A percentile compares a stretch with the other conserved stretches of the same genome.
phyloP scores from a whole-genome alignment of 805 yeast species.

The Candida succiphila region DNA sequence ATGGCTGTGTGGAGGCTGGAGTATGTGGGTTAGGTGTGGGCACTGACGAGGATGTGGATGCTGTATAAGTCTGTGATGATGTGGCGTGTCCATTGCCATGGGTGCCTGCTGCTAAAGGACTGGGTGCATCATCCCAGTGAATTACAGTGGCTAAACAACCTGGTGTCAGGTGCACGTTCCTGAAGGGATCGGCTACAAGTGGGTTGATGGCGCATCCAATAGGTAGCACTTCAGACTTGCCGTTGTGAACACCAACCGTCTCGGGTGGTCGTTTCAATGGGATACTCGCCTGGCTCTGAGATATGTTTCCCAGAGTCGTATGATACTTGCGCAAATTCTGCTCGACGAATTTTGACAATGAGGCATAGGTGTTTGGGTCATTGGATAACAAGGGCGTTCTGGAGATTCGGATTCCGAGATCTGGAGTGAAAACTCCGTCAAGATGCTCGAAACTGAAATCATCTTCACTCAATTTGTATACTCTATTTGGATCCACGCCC shows the following conservation, averaged over 20 bases:
- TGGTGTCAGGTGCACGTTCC: constrained; percentile 42
- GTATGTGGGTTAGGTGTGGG: neutral
- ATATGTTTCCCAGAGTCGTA: constrained; percentile 24
- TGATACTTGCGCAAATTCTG: constrained; percentile 27
- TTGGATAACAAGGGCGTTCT: constrained; percentile 25
- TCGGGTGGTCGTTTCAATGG: constrained; percentile 25
- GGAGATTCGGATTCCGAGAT: constrained; percentile 22
- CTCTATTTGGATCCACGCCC: constrained; percentile 23
- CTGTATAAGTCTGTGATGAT: no score
- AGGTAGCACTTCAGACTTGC: constrained; percentile 24
- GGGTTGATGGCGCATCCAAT: constrained; percentile 49
- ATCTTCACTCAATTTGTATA: constrained; percentile 17
- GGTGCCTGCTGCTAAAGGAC: no score
- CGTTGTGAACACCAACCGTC: constrained; percentile 20
- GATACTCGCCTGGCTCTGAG: constrained; percentile 29
- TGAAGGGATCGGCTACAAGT: constrained; percentile 40
- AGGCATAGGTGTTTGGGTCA: constrained; percentile 42
- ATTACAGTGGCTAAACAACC: constrained; percentile 32
- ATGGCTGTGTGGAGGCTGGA: constrained; percentile 1
- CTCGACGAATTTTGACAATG: constrained; percentile 40
- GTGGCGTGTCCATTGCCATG: neutral
- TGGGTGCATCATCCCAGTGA: constrained; percentile 3
- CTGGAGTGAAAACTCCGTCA: constrained; percentile 22
- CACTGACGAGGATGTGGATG: constrained; percentile 1
- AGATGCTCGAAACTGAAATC: constrained; percentile 22